Percentiles rank a stretch among this genome's conserved stretches.
These are phyloP conservation scores for Diplodia corticola DNA, from an alignment of 2,329 filamentous ascomycete species.

Conservation along the genomic window DNA sequence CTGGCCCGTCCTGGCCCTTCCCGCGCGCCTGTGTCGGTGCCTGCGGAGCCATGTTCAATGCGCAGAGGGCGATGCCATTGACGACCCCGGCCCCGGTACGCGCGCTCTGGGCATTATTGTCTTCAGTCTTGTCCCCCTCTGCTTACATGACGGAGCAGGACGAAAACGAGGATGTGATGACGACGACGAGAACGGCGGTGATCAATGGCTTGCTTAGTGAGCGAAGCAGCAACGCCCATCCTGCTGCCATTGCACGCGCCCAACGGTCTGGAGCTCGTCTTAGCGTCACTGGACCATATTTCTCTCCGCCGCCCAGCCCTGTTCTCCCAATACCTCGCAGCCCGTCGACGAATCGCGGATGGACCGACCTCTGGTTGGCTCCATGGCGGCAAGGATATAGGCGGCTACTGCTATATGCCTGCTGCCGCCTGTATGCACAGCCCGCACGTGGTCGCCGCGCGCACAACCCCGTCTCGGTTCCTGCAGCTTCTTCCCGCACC, in stretches of 20 bases:
- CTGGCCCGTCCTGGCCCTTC: neutral
- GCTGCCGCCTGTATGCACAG: neutral
- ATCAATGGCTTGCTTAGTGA: conserved; percentile 22
- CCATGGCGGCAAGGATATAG: neutral
- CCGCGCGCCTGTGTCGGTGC: neutral
- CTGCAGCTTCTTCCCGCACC: neutral
- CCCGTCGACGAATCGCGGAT: neutral
- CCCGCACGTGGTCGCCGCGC: neutral
- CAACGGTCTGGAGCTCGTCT: neutral
- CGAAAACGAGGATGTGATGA: conserved; percentile 3
- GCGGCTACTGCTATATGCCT: neutral
- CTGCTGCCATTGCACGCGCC: neutral
- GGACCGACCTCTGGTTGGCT: neutral
- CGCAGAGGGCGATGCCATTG: neutral
- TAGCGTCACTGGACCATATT: neutral
- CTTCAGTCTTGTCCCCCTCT: neutral
- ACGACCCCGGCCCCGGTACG: neutral
- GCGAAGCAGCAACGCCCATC: conserved; percentile 6
- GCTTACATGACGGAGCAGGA: conserved; percentile 7
- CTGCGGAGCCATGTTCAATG: neutral
- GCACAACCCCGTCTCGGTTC: conserved; percentile 9
- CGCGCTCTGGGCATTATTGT: neutral
- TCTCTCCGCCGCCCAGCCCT: neutral
- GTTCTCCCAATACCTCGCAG: neutral
- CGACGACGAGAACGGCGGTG: conserved; percentile 8